Evolutionary conservation across 192 early-diverging fungal species (phyloP), one percentile per base, ranked within the genome.

Genomic region (Coemansia sp.): DNA sequence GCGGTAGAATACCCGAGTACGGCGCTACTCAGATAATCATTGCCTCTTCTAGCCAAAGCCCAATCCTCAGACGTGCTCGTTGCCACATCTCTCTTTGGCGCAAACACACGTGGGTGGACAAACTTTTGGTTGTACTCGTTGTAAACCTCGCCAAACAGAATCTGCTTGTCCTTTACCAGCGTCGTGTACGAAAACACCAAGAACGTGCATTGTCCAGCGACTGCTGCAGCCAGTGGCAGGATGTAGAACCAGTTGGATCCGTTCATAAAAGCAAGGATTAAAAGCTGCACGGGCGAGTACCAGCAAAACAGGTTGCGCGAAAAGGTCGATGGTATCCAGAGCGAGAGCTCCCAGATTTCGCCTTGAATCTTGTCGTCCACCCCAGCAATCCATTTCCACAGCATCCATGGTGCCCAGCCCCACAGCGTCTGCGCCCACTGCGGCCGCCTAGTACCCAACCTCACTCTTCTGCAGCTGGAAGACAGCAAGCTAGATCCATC

Each of bases 101-200:
- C 79, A 64, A 83, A 83, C 29, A 84, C 62, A 6, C 72, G 64
- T 7, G 84, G 84, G 25, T 86, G 53, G 18, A 86, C 84, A 66
- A 84, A 83, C 33, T 72, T 82, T 40, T 50, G 46, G 53, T 84
- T 80, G 50, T 86, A 86, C 62, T 86, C 84, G 44, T 71, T 58
- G 25, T 77, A 57, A 26, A 84, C 73, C 47, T 82, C 76, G 4
- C 70, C 71, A 50, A 73, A 81, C 46, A 86, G 42, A 10, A 81
- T 61, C 60, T 86, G 81, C 50, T 78, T 82, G 52, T 86, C 84
- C 67, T 80, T 72, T 22, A 78, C 64, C 34, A 78, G 53, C 14
- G 45, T 61, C 43, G 62, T 52, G 54, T 50, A 73, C 19, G 55
- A 26, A 28, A 54, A 42, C 46, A 64, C 57, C 9, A 67, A 26